Percentiles rank a stretch among this genome's conserved stretches.
Evolutionary conservation across 805 yeast genomes (phyloP).

Genomic region (Saccharomycopsis sp.): DNA sequence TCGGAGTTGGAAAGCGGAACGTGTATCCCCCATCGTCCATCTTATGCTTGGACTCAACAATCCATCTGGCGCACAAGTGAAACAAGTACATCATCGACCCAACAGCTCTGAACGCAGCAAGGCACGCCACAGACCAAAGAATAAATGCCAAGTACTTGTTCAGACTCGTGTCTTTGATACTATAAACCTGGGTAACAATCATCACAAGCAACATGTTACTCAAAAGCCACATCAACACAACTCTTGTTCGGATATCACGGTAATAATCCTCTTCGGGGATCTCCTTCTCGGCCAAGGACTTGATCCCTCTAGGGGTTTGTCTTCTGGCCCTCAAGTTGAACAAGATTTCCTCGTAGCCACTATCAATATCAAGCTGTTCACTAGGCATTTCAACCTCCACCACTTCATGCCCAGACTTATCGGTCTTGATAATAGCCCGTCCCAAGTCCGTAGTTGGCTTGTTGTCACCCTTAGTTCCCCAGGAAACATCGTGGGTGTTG

Average conservation of each 20-base stretch:
- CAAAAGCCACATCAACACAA: slow-evolving; percentile 92
- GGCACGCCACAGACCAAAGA: slow-evolving; percentile 85
- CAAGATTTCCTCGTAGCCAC: slow-evolving; percentile 69
- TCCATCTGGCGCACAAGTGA: slow-evolving; percentile 33
- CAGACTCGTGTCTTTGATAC: slow-evolving; percentile 53
- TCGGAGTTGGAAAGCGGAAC: slow-evolving; percentile 19
- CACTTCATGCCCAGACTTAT: slow-evolving; percentile 76
- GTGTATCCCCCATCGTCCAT: slow-evolving; percentile 31
- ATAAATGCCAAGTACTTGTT: slow-evolving; percentile 79
- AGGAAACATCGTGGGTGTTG: slow-evolving; percentile 95
- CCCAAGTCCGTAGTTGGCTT: slow-evolving; percentile 63
- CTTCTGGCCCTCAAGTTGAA: slow-evolving; percentile 67
- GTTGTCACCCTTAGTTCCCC: slow-evolving; percentile 98
- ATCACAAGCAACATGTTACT: slow-evolving; percentile 74
- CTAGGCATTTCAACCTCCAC: slow-evolving; percentile 72
- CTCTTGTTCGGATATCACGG: slow-evolving; percentile 89
- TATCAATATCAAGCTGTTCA: slow-evolving; percentile 70
- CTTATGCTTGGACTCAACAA: slow-evolving; percentile 35
- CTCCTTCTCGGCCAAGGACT: slow-evolving; percentile 32
- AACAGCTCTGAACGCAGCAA: slow-evolving; percentile 72
- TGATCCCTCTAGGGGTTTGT: slow-evolving; percentile 47
- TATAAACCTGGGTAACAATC: slow-evolving; percentile 80
- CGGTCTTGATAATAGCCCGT: slow-evolving; percentile 73
- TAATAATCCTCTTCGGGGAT: slow-evolving; percentile 72
- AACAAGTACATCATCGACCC: slow-evolving; percentile 72